Conservation (phyloP, 495 filamentous ascomycete genomes). For the Xylaria cubensis region DNA sequence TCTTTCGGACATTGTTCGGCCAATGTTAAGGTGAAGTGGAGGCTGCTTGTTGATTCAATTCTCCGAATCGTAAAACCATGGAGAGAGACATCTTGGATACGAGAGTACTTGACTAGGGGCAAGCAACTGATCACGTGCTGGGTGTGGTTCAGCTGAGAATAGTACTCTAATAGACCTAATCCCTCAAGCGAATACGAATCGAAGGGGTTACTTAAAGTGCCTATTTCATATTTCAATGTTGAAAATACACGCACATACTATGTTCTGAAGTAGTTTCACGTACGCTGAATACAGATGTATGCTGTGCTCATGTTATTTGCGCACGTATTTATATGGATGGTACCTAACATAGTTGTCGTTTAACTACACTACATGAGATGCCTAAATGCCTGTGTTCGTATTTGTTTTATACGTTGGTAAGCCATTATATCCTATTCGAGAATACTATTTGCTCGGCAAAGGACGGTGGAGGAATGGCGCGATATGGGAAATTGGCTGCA, state of each 20-base stretch:
- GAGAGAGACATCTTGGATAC: not conserved
- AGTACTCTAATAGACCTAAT: not conserved
- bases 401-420: too few species aligned
- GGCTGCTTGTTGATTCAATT: not conserved
- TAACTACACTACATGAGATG: too few species aligned
- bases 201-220: not conserved
- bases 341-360: too few species aligned
- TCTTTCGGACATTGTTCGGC: not conserved
- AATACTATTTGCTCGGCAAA: not conserved
- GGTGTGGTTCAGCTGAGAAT: not conserved
- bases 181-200: not conserved
- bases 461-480: constrained; percentile 4
- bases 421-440: not conserved
- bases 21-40: not conserved
- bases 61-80: not conserved
- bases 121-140: not conserved
- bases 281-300: too few species aligned
- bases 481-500: constrained; percentile 18
- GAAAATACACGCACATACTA: too few species aligned
- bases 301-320: too few species aligned
- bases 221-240: too few species aligned
- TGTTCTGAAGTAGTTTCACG: too few species aligned
- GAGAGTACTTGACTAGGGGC: not conserved
- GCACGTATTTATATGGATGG: too few species aligned
- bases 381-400: too few species aligned